phyloP scores from a whole-genome alignment of 2,329 filamentous ascomycete genomes.

The Colletotrichum cordylinicola region DNA sequence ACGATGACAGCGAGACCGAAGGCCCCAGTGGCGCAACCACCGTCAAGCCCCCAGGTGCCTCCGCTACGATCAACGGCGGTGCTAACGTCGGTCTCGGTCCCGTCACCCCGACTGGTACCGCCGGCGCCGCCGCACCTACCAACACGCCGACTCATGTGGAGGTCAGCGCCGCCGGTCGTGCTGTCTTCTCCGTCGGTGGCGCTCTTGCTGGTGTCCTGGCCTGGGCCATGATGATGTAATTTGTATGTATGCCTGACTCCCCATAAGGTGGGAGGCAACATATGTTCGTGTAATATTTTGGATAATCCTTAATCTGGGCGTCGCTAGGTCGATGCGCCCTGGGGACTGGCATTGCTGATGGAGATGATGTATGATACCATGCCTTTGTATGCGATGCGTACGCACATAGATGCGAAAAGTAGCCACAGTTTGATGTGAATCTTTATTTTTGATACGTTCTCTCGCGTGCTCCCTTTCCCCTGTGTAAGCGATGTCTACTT shows the following conservation, averaged over 20 bases:
- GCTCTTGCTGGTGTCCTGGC: not conserved
- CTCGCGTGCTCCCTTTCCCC: no score
- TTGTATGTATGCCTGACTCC: not conserved
- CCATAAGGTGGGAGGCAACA: not conserved
- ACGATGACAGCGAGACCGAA: not conserved
- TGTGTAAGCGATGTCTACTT: not conserved
- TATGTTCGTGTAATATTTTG: slow-evolving; percentile 8
- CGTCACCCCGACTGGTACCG: not conserved
- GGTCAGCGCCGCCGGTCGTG: slow-evolving; percentile 6
- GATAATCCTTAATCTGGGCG: slow-evolving; percentile 2
- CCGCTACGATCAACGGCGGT: not conserved
- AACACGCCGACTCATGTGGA: not conserved
- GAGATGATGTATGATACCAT: slow-evolving; percentile 17
- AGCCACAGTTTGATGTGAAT: not conserved
- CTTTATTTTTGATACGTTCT: not conserved
- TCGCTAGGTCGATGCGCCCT: not conserved
- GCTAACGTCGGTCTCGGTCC: slow-evolving; percentile 6
- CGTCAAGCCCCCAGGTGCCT: not conserved
- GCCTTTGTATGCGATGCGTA: not conserved
- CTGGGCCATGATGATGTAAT: not conserved
- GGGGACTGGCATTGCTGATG: not conserved
- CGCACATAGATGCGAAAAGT: not conserved
- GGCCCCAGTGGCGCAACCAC: not conserved
- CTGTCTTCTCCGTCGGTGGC: not conserved
- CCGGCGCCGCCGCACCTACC: not conserved